Evolutionary conservation across 169 alveolate genomes (phyloP), one percentile per base, ranked within the genome.

Genomic region (Neospora caninum): DNA sequence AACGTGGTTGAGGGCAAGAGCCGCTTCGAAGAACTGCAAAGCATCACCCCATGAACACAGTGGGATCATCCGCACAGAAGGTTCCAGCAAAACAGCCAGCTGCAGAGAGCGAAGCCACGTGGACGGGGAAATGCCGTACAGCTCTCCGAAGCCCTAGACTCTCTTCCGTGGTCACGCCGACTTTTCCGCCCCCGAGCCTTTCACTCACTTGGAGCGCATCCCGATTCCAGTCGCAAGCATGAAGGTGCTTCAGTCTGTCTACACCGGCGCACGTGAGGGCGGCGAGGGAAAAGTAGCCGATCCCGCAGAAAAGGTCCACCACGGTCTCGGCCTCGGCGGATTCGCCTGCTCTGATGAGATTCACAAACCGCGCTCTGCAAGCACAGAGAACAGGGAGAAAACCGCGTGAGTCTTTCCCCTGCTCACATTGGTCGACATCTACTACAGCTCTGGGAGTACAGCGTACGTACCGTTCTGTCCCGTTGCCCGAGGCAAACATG

Each of bases 231-330:
- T 97, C 98, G 92, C 94, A 91, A 31, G 97, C 97, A 88, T 53
- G 93, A 67, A 93, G 84, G 43, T 95, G 95, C 88, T 38, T 29
- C 64, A 94, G 82, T 88, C 38, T 42, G 80, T 54, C 73, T 36
- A 83, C 83, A 34, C 80, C 69, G 34, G 31, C 88, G 34, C 45
- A 31, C 38, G 88, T 84, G n/a, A 97, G 88, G 29, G 96, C 82
- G 43, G 98, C 97, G 13, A 97, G 84, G 18, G 97, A 91, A 93
- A 97, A 97, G 93, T 96, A 97, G 34, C 98, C 98, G 73, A 93
- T 95, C 27, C 98, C 98, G 91, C 98, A 96, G 92, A 96, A 97
- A 34, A 97, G 91, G 94, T 97, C 98, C 53, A 96, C 98, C 20
- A 97, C 96, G 80, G 80, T 89, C 92, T 97, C 98, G 73, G 89